Conservation (phyloP, 129 eudicot species). For the Arctium minus region DNA sequence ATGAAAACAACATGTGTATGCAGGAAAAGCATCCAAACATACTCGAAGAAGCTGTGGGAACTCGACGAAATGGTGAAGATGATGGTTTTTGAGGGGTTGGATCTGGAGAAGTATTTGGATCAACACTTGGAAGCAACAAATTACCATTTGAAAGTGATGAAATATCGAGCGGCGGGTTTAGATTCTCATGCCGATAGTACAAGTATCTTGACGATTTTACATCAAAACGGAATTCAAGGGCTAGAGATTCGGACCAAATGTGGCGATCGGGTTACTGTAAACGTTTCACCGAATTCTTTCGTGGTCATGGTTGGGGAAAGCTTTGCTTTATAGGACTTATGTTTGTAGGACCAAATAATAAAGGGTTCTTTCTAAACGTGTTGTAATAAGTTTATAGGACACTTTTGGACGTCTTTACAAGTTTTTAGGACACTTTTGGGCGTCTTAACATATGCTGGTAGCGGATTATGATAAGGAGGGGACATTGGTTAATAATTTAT, state of each 20-base stretch:
- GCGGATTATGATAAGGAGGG: too few species aligned
- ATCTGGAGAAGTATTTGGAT: constrained; percentile 28
- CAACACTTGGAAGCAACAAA: constrained; percentile 26
- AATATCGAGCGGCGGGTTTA: constrained; percentile 25
- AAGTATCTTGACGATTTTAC: constrained; percentile 28
- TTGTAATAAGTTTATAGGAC: too few species aligned
- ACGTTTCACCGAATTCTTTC: constrained; percentile 31
- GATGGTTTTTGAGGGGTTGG: constrained; percentile 33
- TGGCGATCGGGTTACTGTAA: constrained; percentile 23
- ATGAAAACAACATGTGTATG: neutral
- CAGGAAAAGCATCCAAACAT: constrained; percentile 48
- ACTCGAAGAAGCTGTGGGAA: constrained; percentile 35
- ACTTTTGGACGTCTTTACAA: too few species aligned
- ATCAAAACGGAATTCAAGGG: constrained; percentile 37
- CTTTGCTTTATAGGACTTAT: too few species aligned
- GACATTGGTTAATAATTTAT: neutral
- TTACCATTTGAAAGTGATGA: constrained; percentile 28
- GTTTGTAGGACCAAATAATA: too few species aligned
- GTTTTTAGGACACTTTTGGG: neutral
- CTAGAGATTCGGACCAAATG: constrained; percentile 26
- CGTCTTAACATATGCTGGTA: neutral
- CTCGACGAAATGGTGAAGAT: constrained; percentile 30
- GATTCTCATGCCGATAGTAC: constrained; percentile 35
- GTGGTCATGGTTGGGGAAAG: constrained; percentile 38
- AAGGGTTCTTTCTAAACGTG: too few species aligned